These are phyloP conservation scores for Capsicum baccatum DNA, from an alignment of 257 asterid species.

Conservation along the genomic window DNA sequence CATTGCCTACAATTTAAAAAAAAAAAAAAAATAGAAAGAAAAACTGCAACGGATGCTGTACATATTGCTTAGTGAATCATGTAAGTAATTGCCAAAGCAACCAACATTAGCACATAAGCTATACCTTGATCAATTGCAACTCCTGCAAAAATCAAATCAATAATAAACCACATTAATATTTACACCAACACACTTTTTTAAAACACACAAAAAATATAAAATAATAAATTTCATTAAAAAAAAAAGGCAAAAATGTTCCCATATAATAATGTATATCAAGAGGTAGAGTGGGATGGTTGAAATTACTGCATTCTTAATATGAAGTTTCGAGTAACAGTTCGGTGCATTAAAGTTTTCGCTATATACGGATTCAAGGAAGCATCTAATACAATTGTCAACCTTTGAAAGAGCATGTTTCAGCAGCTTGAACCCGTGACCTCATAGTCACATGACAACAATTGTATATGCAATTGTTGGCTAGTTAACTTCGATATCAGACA, in stretches of 20 bases:
- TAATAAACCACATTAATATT: background rate
- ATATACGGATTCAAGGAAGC: no score
- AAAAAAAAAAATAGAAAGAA: background rate
- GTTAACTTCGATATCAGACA: background rate
- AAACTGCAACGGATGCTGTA: background rate
- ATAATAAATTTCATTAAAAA: no score
- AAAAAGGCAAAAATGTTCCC: no score
- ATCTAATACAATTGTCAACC: no score
- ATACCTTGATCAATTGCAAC: slow-evolving; percentile 76
- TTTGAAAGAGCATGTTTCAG: no score
- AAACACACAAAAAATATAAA: no score
- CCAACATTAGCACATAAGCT: slow-evolving; percentile 70
- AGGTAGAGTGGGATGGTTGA: background rate
- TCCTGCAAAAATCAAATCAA: slow-evolving; percentile 49
- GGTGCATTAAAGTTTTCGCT: no score
- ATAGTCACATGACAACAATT: no score
- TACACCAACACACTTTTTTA: no score
- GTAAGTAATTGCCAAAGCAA: slow-evolving; percentile 77
- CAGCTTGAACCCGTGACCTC: no score
- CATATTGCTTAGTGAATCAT: slow-evolving; percentile 49
- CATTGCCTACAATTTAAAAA: background rate
- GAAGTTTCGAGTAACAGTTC: background rate
- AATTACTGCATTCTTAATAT: background rate
- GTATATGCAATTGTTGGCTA: no score
- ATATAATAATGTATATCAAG: background rate